Evolutionary conservation across 164 flowering plant species (phyloP).

Genomic region (Pachysandra terminalis): DNA sequence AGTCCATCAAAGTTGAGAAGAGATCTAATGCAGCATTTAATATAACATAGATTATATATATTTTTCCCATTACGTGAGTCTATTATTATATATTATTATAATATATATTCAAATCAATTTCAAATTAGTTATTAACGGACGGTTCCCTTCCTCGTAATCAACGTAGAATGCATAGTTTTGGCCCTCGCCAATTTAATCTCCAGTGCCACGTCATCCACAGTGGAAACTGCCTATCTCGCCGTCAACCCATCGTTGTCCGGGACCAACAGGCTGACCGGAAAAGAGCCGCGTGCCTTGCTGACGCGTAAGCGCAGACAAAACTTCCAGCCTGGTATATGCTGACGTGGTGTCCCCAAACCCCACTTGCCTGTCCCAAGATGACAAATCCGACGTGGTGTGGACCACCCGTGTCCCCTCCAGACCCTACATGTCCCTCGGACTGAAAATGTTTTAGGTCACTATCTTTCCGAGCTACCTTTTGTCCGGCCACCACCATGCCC

Average conservation of each 20-base stretch:
- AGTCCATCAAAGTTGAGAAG: too few relatives aligned
- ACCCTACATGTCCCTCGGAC: constrained; percentile 15
- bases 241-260: constrained; percentile 40
- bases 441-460: constrained; percentile 8
- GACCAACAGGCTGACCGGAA: constrained; percentile 29
- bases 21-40: too few relatives aligned
- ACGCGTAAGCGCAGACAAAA: constrained; percentile 17
- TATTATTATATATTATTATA: too few relatives aligned
- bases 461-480: constrained; percentile 9
- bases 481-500: constrained; percentile 2
- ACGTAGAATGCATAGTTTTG: neutral
- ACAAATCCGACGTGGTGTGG: constrained; percentile 28
- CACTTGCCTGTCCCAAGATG: constrained; percentile 24
- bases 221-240: constrained; percentile 29
- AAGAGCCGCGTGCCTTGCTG: constrained; percentile 20
- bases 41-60: too few relatives aligned
- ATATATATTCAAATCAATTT: too few relatives aligned
- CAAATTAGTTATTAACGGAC: too few relatives aligned
- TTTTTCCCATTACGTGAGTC: too few relatives aligned
- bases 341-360: constrained; percentile 38
- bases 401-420: constrained; percentile 33
- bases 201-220: constrained; percentile 18
- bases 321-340: constrained; percentile 21
- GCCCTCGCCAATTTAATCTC: constrained; percentile 12
- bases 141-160: neutral